phyloP scores from a whole-genome alignment of 2,329 filamentous ascomycete genomes.

The Tolypocladium paradoxum region DNA sequence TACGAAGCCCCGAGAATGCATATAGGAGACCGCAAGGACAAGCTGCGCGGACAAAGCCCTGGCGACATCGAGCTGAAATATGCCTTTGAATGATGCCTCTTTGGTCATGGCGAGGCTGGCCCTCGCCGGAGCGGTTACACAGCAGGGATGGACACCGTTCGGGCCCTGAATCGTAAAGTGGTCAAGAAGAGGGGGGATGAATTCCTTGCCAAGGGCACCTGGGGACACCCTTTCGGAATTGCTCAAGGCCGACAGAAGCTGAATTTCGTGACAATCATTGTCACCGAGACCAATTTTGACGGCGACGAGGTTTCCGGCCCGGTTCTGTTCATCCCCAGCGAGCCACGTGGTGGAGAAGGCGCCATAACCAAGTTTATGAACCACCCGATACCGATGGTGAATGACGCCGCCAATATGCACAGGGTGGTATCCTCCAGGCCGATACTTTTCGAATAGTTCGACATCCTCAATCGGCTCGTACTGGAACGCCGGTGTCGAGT shows the following conservation, averaged over 20 bases:
- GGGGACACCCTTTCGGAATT: too few relatives aligned
- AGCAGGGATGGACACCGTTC: slow-evolving; percentile 15
- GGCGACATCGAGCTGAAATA: slow-evolving; percentile 14
- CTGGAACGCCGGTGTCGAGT: neutral
- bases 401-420: slow-evolving; percentile 24
- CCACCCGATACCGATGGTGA: slow-evolving; percentile 12
- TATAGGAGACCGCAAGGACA: slow-evolving; percentile 14
- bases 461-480: slow-evolving; percentile 11
- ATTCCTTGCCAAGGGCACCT: neutral
- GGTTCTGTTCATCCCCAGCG: slow-evolving; percentile 15
- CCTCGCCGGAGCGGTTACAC: slow-evolving; percentile 12
- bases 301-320: slow-evolving; percentile 17
- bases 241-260: slow-evolving; percentile 9
- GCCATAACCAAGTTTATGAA: slow-evolving; percentile 19
- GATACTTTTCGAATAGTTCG: slow-evolving; percentile 16
- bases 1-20: slow-evolving; percentile 16
- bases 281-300: slow-evolving; percentile 21
- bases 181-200: slow-evolving; percentile 12
- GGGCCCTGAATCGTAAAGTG: slow-evolving; percentile 12
- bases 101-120: slow-evolving; percentile 11
- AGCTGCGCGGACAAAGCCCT: slow-evolving; percentile 15
- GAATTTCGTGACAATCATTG: too few relatives aligned
- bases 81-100: slow-evolving; percentile 2
- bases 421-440: slow-evolving; percentile 26
- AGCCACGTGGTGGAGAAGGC: slow-evolving; percentile 23